These are phyloP conservation scores for Fusarium heterosporum DNA, from an alignment of 2,329 filamentous ascomycete species.

Conservation along the genomic window DNA sequence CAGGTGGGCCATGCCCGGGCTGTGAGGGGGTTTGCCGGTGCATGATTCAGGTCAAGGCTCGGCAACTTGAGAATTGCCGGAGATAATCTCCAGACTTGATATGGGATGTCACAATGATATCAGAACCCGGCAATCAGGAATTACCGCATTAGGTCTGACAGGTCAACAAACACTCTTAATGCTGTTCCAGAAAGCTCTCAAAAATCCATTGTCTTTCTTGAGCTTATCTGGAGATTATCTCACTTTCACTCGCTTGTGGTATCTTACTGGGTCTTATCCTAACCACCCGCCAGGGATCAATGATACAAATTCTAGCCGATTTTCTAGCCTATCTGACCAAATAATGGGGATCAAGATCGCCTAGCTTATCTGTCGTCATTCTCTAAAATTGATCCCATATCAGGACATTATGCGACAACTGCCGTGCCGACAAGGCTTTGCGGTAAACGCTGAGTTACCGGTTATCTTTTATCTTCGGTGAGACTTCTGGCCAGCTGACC, in stretches of 20 bases:
- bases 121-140: neutral
- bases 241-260: too few species aligned
- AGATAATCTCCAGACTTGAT: neutral
- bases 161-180: neutral
- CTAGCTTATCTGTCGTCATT: neutral
- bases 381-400: neutral
- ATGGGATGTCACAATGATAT: neutral
- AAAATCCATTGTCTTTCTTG: neutral
- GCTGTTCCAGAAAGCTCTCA: neutral
- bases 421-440: neutral
- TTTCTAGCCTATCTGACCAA: neutral
- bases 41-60: conserved; percentile 24
- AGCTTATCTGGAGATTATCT: too few species aligned
- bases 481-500: too few species aligned
- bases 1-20: conserved; percentile 14
- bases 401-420: neutral
- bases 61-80: conserved; percentile 27
- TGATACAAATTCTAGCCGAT: neutral
- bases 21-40: conserved; percentile 35
- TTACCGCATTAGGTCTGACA: neutral
- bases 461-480: neutral
- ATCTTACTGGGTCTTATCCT: neutral
- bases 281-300: neutral
- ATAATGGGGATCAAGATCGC: neutral
- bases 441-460: neutral